Conservation (phyloP, 257 asterid species). For the Solanum clarkiae region DNA sequence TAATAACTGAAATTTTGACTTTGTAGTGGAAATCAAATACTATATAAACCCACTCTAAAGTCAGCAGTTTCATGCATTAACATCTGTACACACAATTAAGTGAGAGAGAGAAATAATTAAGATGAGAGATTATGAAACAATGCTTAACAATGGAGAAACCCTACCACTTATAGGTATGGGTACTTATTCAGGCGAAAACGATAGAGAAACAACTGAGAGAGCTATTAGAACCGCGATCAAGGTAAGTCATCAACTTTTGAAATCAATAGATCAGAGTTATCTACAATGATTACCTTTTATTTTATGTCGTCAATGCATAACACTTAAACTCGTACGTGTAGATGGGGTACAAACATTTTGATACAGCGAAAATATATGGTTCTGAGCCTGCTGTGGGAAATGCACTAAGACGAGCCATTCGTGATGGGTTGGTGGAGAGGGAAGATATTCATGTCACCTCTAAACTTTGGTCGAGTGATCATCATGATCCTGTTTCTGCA, state of each 20-base stretch:
- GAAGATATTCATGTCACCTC: constrained; percentile 56
- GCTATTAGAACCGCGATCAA: constrained; percentile 62
- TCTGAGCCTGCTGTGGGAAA: constrained; percentile 70
- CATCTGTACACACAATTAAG: not conserved
- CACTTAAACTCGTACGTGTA: not conserved
- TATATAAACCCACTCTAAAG: not conserved
- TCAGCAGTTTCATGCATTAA: not conserved
- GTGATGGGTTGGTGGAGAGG: constrained; percentile 29
- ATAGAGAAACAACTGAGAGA: constrained; percentile 35
- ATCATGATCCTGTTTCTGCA: constrained; percentile 70
- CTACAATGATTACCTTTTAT: not conserved
- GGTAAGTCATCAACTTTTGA: constrained; percentile 19
- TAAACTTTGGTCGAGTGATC: constrained; percentile 76
- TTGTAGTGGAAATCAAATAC: not conserved
- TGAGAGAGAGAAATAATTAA: not conserved
- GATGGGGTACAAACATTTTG: constrained; percentile 79
- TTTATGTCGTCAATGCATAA: not conserved
- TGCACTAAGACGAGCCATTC: constrained; percentile 40
- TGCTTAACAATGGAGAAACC: constrained; percentile 62
- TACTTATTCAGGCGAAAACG: constrained; percentile 59
- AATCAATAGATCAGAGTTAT: not conserved
- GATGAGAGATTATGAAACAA: constrained; percentile 41
- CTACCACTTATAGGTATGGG: constrained; percentile 70
- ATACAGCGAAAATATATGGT: constrained; percentile 74
- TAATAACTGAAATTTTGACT: not conserved